These are phyloP conservation scores for slime mould (Dictyostelium discoideum) DNA, from an alignment of 78 protist genomes.

Conservation along the genomic window dicty_2.7 NC_007090.3:3350501-3351000, in stretches of 20 bases:
- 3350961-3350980: not conserved
- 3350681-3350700: too few relatives aligned
- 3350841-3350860: constrained; percentile 21
- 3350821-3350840: not conserved
- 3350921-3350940: not conserved
- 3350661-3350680: not conserved
- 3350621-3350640: not conserved
- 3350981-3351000: not conserved
- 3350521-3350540: not conserved
- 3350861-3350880: not conserved
- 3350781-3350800: constrained; percentile 2
- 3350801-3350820: constrained; percentile 9
- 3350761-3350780: constrained; percentile 18
- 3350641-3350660: not conserved
- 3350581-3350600: not conserved
- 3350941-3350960: not conserved
- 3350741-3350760: constrained; percentile 28
- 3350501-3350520: not conserved
- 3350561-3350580: not conserved
- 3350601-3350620: not conserved
- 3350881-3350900: not conserved
- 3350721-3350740: not conserved
- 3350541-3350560: not conserved
- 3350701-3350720: not conserved
- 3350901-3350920: not conserved